phyloP scores from a whole-genome alignment of 2,329 filamentous ascomycete genomes.

The Penicillium paneum region DNA sequence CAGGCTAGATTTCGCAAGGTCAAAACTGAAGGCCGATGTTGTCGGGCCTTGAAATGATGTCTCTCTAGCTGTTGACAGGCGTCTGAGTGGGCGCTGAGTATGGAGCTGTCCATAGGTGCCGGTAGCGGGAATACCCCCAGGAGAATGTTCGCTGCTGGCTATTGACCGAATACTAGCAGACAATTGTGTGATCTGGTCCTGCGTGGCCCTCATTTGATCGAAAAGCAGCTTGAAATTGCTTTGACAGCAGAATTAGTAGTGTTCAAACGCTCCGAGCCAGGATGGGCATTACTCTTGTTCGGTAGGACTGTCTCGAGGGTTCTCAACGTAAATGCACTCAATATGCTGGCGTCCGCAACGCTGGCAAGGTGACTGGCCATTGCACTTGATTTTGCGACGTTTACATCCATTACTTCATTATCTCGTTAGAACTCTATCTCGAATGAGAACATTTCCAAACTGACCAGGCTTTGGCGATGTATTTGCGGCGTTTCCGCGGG shows the following conservation, averaged over 20 bases:
- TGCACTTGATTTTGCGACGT: slow-evolving; percentile 64
- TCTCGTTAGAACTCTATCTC: neutral
- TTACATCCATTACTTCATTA: slow-evolving; percentile 58
- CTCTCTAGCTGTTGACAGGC: slow-evolving; percentile 42
- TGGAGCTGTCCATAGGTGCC: slow-evolving; percentile 9
- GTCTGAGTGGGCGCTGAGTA: slow-evolving; percentile 17
- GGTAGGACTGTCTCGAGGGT: slow-evolving; percentile 67
- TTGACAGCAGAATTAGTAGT: neutral
- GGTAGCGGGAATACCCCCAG: slow-evolving; percentile 3
- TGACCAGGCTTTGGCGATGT: slow-evolving; percentile 63
- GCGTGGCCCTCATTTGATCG: slow-evolving; percentile 33
- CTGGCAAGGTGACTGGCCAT: slow-evolving; percentile 60
- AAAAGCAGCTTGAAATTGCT: slow-evolving; percentile 29
- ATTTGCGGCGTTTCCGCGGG: slow-evolving; percentile 59
- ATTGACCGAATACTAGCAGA: slow-evolving; percentile 68
- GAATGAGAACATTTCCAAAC: slow-evolving; percentile 11
- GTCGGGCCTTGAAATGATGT: slow-evolving; percentile 79
- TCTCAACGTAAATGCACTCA: slow-evolving; percentile 52
- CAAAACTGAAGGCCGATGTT: slow-evolving; percentile 76
- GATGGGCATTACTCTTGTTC: slow-evolving; percentile 55
- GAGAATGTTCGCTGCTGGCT: slow-evolving; percentile 41
- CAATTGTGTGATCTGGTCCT: slow-evolving; percentile 72
- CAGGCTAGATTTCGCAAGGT: slow-evolving; percentile 79
- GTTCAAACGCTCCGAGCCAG: neutral
- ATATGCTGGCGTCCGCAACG: slow-evolving; percentile 50